Evolutionary conservation across 2,329 filamentous ascomycete genomes (phyloP), one percentile per base, ranked within the genome.

Genomic region (Akanthomyces uredinophilus): DNA sequence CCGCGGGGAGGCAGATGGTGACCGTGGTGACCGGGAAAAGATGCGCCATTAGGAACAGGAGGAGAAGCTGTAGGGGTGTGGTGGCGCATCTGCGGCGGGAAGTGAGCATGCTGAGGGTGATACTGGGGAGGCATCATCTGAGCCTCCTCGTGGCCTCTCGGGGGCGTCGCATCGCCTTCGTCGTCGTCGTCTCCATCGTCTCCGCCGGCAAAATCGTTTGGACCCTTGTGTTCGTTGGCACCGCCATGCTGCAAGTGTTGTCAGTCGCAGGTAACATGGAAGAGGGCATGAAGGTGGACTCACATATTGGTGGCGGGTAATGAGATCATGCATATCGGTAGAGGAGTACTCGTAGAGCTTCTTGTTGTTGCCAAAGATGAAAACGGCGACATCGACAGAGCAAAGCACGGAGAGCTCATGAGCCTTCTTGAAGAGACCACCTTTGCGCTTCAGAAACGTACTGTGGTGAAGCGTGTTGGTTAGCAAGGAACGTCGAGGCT

Each of bases 261-360:
- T 70, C 64, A 68, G 64, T 18, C 14, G 51, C 16, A 37, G n/a
- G 20, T 51, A 62, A 47, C 60, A 49, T 27, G 62, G 27, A 39
- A 63, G 57, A 27, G 49, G 55, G 44, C 54, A 61, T 55, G 57
- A 29, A 43, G 11, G 35, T 14, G 16, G 57, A 85, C 92, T 70
- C 81, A 97, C 94, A 77, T 93, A 96, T 86, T 92, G 88, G 73
- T 96, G 96, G 73, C 92, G 86, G 57, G 85, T 85, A 67, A 99
- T 87, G 55, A 96, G 90, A 66, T 97, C 92, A 74, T 89, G 89
- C 84, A 99, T 96, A 75, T 97, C 92, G 69, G 87, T 83, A 20
- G 94, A 98, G 14, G 93, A 98, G 75, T 96, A 99, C 76, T 99
- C 92, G 77, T 98, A 97, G 29, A 99, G 84, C 79, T 98, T 98